Evolutionary conservation across 2,329 filamentous ascomycete species (phyloP).

Genomic region (Colletotrichum siamense): DNA sequence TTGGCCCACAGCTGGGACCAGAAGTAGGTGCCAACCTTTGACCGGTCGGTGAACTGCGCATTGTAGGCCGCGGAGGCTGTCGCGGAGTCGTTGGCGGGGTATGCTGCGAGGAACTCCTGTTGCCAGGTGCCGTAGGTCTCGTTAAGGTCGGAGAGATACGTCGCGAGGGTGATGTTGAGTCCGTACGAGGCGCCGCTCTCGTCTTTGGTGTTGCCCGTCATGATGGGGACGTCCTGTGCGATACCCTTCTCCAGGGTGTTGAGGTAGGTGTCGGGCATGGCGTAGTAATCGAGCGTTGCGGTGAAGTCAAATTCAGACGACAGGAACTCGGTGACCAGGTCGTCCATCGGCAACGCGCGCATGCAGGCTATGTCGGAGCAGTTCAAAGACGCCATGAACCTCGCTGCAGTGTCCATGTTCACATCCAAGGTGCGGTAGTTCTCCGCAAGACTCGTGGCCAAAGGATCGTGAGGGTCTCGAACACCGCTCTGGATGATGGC

Average conservation of each 20-base stretch:
- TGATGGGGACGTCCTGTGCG: conserved; percentile 25
- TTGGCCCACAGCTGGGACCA: background rate
- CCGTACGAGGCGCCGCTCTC: background rate
- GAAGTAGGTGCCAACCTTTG: background rate
- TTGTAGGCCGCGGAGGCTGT: background rate
- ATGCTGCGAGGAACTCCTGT: background rate
- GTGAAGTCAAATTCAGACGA: background rate
- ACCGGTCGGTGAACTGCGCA: background rate
- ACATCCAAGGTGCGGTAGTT: background rate
- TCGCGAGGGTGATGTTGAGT: background rate
- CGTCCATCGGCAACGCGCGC: background rate
- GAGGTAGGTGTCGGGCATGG: background rate
- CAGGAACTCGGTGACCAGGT: background rate
- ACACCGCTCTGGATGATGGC: background rate
- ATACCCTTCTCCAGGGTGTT: background rate
- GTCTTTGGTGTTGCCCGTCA: background rate
- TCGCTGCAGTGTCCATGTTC: background rate
- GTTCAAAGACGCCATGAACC: background rate
- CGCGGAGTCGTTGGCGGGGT: background rate
- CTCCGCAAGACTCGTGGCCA: background rate
- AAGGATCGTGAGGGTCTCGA: background rate
- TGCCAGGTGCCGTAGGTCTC: background rate
- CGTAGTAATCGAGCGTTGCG: conserved; percentile 23
- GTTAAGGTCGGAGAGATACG: background rate
- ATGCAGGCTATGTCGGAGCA: background rate